Evolutionary conservation across 305 asterid genomes (phyloP), one percentile per base, ranked within the genome.

Genomic region (Rubia peregrina): DNA sequence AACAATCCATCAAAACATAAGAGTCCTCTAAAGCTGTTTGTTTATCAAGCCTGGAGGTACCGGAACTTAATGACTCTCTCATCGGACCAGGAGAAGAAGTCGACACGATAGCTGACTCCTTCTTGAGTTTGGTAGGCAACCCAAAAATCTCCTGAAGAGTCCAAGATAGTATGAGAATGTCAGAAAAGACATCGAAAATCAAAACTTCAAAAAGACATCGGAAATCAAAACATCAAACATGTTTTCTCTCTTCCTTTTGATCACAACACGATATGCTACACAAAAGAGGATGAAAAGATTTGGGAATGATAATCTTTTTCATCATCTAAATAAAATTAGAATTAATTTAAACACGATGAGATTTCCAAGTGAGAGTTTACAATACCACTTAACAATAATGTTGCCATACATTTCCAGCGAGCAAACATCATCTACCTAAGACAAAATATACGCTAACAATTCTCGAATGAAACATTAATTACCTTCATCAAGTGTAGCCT

Each of bases 401-500:
- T 16, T 11, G 2, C 42, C 59, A 41, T n/a, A 22, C 65, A 22
- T 11, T 44, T 42, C 57, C 41, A 19, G 38, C 42, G 51, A 16
- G 26, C 33, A 61, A 30, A 49, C 9, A 19, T 24, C 14, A 17
- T 38, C 2, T 60, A 21, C 6, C 61, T 0, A 61, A 26, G 65
- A 4, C 17, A 36, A 3, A 19, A 38, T 41, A 42, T 13, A 1
- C n/a, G 21, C 24, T 49, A 4, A 2, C 43, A 3, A 41, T 41
- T 41, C 9, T 41, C 9, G 57, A 16, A 40, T 13, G n/a, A 69
- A 30, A 38, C 21, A 33, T 44, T 7, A 46, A 68, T 68, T 80
- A 92, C 98, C 97, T 88, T 92, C 96, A 92, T 92, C 85, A 92
- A 82, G 81, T 92, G 98, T 88, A 92, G 71, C 83, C 97, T 87